These are phyloP conservation scores for Chaetomiaceae sp. DNA, from an alignment of 2,329 filamentous ascomycete species.

Conservation along the genomic window DNA sequence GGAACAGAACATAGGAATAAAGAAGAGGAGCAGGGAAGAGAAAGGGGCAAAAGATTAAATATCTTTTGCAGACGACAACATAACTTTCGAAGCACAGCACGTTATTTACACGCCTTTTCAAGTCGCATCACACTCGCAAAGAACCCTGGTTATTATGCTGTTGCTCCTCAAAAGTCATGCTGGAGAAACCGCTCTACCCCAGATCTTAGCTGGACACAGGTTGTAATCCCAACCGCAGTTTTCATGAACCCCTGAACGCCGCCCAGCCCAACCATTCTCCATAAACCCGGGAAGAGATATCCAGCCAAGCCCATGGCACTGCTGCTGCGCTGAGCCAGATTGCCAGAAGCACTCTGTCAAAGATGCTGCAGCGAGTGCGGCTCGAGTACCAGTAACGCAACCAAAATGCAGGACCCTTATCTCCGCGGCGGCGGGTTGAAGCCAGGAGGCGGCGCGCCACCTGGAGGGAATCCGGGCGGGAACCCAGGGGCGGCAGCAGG, in stretches of 20 bases:
- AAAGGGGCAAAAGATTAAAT: no score
- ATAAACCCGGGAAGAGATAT: slow-evolving; percentile 18
- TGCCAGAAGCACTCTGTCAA: neutral
- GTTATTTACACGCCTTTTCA: no score
- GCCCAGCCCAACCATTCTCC: slow-evolving; percentile 21
- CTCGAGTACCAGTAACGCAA: slow-evolving; percentile 18
- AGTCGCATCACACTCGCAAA: no score
- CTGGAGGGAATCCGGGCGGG: slow-evolving; percentile 40
- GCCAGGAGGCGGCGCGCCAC: slow-evolving; percentile 59
- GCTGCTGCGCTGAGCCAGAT: slow-evolving; percentile 4
- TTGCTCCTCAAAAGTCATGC: neutral
- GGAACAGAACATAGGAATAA: no score
- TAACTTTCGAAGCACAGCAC: no score
- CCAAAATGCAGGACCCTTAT: slow-evolving; percentile 35
- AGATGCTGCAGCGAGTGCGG: slow-evolving; percentile 2
- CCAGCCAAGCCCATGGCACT: slow-evolving; percentile 8
- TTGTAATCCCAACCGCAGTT: slow-evolving; percentile 16
- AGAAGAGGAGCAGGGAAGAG: no score
- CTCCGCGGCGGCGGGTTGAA: slow-evolving; percentile 70
- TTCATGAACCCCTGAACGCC: slow-evolving; percentile 28
- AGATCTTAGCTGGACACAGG: slow-evolving; percentile 13
- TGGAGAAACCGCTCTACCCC: slow-evolving; percentile 2
- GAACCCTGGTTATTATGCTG: no score
- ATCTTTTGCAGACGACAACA: no score
- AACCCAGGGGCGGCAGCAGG: slow-evolving; percentile 48